Evolutionary conservation across 495 filamentous ascomycete genomes (phyloP).

Genomic region (Chaetomium fimeti): DNA sequence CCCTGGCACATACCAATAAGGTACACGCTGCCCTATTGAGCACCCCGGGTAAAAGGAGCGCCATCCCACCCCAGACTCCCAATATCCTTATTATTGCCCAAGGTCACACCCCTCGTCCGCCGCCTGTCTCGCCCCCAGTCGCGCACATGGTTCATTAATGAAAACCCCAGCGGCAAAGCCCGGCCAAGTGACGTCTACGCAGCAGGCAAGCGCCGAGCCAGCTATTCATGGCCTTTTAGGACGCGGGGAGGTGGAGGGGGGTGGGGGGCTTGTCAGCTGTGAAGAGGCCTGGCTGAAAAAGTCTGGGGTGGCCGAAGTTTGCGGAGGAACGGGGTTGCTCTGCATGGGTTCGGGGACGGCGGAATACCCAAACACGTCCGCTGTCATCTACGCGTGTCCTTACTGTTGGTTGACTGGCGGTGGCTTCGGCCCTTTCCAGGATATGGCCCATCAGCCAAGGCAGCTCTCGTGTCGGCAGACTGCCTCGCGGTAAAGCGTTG

Average conservation of each 20-base stretch:
- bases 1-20: background rate
- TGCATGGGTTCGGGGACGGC: background rate
- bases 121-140: background rate
- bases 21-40: slow-evolving; percentile 20
- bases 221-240: background rate
- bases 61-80: slow-evolving; percentile 17
- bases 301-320: slow-evolving; percentile 16
- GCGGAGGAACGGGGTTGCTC: slow-evolving; percentile 1
- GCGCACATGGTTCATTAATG: slow-evolving; percentile 12
- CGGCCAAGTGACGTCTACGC: slow-evolving; percentile 20
- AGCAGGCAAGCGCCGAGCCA: slow-evolving; percentile 10
- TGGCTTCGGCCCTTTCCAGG: slow-evolving; percentile 30
- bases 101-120: slow-evolving; percentile 21
- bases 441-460: slow-evolving; percentile 12
- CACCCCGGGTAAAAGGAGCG: slow-evolving; percentile 29
- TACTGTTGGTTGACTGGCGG: slow-evolving; percentile 2
- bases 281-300: background rate
- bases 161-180: background rate
- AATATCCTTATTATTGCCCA: slow-evolving; percentile 19
- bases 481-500: background rate
- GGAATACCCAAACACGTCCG: slow-evolving; percentile 1
- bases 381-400: background rate
- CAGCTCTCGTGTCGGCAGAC: background rate
- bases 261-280: background rate
- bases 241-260: background rate